Conservation (phyloP, 768 basidiomycete species). For the Hygrocybe coccinea region DNA sequence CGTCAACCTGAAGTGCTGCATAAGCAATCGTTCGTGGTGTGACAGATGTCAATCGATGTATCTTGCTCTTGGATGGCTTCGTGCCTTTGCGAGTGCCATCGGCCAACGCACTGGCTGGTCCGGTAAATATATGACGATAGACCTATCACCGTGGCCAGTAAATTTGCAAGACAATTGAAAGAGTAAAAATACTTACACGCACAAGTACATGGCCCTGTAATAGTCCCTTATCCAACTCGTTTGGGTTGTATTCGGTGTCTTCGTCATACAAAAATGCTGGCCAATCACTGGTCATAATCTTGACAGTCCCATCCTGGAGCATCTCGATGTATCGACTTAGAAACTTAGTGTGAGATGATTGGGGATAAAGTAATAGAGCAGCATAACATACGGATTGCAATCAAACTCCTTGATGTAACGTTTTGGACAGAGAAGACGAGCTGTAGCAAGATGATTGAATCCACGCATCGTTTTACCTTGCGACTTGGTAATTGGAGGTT, state of each 20-base stretch:
- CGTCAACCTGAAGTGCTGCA: background rate
- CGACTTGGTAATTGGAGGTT: background rate
- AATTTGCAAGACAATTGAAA: background rate
- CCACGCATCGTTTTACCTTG: background rate
- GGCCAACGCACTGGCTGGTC: background rate
- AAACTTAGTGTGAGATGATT: background rate
- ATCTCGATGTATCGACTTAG: background rate
- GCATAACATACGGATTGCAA: background rate
- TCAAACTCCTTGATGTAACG: background rate
- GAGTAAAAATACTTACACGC: background rate
- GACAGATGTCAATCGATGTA: background rate
- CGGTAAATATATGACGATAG: slow-evolving; percentile 7
- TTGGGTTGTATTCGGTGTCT: background rate
- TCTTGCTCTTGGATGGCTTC: background rate
- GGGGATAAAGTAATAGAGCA: background rate
- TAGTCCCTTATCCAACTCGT: slow-evolving; percentile 1
- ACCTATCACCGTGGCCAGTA: background rate
- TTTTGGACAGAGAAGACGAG: background rate
- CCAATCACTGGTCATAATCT: background rate
- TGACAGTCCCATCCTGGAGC: background rate
- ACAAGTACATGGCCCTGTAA: slow-evolving; percentile 1
- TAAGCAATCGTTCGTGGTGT: slow-evolving; percentile 1
- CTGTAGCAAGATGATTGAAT: background rate
- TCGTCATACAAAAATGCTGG: slow-evolving; percentile 9
- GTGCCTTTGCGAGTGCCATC: background rate